These are phyloP conservation scores for Cardamine occulta DNA, from an alignment of 345 rosid genomes.

Conservation along the genomic window DNA sequence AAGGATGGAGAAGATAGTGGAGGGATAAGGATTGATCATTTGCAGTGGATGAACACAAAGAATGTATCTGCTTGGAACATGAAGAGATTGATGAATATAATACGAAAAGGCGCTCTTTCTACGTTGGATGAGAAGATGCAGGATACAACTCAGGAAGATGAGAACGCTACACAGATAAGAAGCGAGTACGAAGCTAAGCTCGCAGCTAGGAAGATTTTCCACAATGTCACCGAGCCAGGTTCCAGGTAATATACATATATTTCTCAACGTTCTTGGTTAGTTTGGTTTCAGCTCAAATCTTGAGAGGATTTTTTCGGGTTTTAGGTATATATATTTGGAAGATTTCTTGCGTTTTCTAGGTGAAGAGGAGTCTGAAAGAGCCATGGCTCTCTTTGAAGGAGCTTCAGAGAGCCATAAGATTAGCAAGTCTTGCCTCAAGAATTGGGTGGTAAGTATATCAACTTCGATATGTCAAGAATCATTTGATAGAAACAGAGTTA, in stretches of 20 bases:
- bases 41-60: slow-evolving; percentile 56
- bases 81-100: slow-evolving; percentile 64
- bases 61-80: slow-evolving; percentile 80
- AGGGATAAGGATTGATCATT: slow-evolving; percentile 55
- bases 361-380: slow-evolving; percentile 68
- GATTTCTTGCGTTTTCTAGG: slow-evolving; percentile 71
- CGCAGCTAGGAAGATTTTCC: slow-evolving; percentile 53
- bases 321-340: slow-evolving; percentile 67
- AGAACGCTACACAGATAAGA: slow-evolving; percentile 51
- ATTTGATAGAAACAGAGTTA: neutral
- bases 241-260: slow-evolving; percentile 42
- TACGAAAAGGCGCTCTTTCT: slow-evolving; percentile 57
- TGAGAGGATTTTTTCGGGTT: slow-evolving; percentile 36
- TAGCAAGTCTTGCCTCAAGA: slow-evolving; percentile 64
- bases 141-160: slow-evolving; percentile 47
- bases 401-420: slow-evolving; percentile 58
- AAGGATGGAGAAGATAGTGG: slow-evolving; percentile 39
- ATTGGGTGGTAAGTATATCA: slow-evolving; percentile 72
- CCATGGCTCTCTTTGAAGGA: slow-evolving; percentile 76
- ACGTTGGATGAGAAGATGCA: slow-evolving; percentile 59
- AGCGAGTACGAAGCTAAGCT: slow-evolving; percentile 59
- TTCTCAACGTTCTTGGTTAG: slow-evolving; percentile 6
- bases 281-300: slow-evolving; percentile 19
- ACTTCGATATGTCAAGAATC: neutral
- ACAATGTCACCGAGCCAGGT: slow-evolving; percentile 55